Evolutionary conservation across 495 filamentous ascomycete genomes (phyloP).

Genomic region (Neurospora terricola): DNA sequence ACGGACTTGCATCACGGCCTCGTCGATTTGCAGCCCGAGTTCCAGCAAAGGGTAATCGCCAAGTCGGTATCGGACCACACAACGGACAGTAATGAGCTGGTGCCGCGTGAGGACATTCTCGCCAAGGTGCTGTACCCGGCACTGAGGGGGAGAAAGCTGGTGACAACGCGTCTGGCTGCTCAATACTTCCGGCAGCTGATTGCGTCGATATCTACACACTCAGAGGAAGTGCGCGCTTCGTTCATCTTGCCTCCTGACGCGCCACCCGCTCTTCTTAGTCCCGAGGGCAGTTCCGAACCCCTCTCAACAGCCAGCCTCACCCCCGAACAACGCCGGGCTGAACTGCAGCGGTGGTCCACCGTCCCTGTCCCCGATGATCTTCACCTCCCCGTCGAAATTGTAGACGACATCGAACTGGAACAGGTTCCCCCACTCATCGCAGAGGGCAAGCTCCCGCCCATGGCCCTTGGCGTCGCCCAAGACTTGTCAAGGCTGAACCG

Average conservation of each 20-base stretch:
- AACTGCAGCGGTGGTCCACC: slow-evolving; percentile 17
- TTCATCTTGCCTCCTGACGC: slow-evolving; percentile 17
- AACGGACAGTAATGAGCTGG: slow-evolving; percentile 17
- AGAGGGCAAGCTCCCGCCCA: slow-evolving; percentile 12
- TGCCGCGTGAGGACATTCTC: slow-evolving; percentile 22
- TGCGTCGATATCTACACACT: slow-evolving; percentile 25
- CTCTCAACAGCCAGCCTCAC: neutral
- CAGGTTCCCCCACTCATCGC: slow-evolving; percentile 11
- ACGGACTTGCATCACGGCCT: slow-evolving; percentile 32
- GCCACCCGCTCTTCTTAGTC: neutral
- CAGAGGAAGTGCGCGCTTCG: slow-evolving; percentile 25
- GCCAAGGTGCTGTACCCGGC: slow-evolving; percentile 26
- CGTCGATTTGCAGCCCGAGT: slow-evolving; percentile 15
- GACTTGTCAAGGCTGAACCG: slow-evolving; percentile 22
- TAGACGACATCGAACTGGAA: slow-evolving; percentile 14
- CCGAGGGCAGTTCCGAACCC: neutral
- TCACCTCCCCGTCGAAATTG: slow-evolving; percentile 17
- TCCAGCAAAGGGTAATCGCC: slow-evolving; percentile 25
- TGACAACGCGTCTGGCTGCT: slow-evolving; percentile 27
- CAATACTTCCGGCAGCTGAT: slow-evolving; percentile 31
- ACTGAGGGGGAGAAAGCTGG: slow-evolving; percentile 22
- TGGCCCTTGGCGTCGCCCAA: slow-evolving; percentile 15
- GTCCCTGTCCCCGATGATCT: slow-evolving; percentile 17
- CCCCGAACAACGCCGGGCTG: slow-evolving; percentile 2
- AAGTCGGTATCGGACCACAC: slow-evolving; percentile 25